Conservation (phyloP, 306 rosid genomes). For the Castanopsis chinensis region DNA sequence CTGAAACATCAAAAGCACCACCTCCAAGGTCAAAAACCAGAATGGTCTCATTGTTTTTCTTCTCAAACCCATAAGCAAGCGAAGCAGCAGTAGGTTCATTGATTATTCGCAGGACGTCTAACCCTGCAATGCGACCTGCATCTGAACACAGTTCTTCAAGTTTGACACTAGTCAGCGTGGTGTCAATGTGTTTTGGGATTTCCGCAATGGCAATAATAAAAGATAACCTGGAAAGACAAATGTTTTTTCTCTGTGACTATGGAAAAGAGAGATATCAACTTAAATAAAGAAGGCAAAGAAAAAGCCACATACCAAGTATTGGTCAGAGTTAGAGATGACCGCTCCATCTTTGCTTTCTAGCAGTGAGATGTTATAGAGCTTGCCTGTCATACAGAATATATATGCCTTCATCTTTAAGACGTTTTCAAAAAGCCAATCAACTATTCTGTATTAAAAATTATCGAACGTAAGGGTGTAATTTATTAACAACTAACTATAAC, state of each 20-base stretch:
- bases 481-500: too few species aligned
- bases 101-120: slow-evolving; percentile 91
- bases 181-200: too few species aligned
- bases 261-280: too few species aligned
- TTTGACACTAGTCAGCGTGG: too few species aligned
- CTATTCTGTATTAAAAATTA: slow-evolving; percentile 71
- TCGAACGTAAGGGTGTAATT: too few species aligned
- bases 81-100: slow-evolving; percentile 99
- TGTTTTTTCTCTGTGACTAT: too few species aligned
- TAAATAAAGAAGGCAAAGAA: too few species aligned
- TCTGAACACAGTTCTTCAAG: too few species aligned
- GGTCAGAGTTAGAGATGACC: too few species aligned
- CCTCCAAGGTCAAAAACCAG: slow-evolving; percentile 99
- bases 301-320: too few species aligned
- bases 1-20: slow-evolving; percentile 97
- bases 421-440: slow-evolving; percentile 76
- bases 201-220: too few species aligned
- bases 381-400: slow-evolving; percentile 89
- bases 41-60: slow-evolving; percentile 89
- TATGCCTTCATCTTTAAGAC: slow-evolving; percentile 80
- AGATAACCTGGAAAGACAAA: too few species aligned
- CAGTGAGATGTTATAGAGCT: slow-evolving; percentile 93
- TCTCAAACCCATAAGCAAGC: slow-evolving; percentile 92
- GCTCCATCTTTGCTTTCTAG: slow-evolving; percentile 59
- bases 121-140: slow-evolving; percentile 96